These are phyloP conservation scores for Phytophthora hibernalis DNA, from an alignment of 352 stramenopile genomes.

Conservation along the genomic window DNA sequence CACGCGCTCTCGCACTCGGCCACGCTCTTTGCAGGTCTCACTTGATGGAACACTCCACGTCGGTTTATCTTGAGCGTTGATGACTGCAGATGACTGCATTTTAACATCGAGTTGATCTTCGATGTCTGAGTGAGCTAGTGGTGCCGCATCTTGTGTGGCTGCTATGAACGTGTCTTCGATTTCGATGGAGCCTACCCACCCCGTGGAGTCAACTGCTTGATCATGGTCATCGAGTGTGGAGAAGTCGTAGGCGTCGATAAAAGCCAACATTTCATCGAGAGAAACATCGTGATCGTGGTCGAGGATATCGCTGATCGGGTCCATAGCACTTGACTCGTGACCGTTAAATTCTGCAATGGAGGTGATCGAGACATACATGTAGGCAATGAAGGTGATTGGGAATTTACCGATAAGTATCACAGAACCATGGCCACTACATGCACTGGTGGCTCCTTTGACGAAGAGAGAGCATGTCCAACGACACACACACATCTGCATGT, in stretches of 20 bases:
- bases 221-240: background rate
- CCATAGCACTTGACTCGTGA: slow-evolving; percentile 2
- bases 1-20: slow-evolving; percentile 36
- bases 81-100: too few relatives aligned
- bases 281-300: slow-evolving; percentile 1
- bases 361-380: background rate
- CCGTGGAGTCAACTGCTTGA: background rate
- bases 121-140: background rate
- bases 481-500: too few relatives aligned
- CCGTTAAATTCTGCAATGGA: background rate
- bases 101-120: too few relatives aligned
- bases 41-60: background rate
- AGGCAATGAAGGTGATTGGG: background rate
- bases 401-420: background rate
- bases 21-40: slow-evolving; percentile 7
- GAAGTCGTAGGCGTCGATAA: slow-evolving; percentile 29
- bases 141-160: background rate
- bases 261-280: slow-evolving; percentile 24
- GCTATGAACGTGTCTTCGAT: slow-evolving; percentile 11
- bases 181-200: background rate
- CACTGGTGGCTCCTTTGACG: background rate
- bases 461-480: slow-evolving; percentile 6
- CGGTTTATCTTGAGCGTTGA: too few relatives aligned
- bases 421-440: slow-evolving; percentile 5
- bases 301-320: slow-evolving; percentile 2